These are phyloP conservation scores for Kluyveromyces marxianus DNA, from an alignment of 1,139 yeast genomes.

Conservation along the genomic window DNA sequence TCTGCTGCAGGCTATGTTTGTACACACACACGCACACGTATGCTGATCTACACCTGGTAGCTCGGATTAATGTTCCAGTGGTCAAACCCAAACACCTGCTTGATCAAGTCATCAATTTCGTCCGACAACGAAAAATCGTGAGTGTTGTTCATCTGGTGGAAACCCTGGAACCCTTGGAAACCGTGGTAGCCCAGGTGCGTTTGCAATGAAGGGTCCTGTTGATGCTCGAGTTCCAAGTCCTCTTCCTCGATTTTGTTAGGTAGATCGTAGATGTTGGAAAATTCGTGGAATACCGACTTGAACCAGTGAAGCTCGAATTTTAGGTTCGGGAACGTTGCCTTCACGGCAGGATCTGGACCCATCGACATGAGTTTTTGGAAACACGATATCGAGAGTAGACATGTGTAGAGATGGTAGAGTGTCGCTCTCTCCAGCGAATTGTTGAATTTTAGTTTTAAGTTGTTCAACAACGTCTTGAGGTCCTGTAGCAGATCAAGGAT, in stretches of 20 bases:
- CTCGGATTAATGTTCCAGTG: conserved; percentile 10
- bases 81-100: conserved; percentile 24
- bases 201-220: conserved; percentile 19
- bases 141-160: conserved; percentile 19
- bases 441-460: conserved; percentile 21
- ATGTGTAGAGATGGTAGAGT: conserved; percentile 29
- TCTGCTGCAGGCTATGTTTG: too few relatives aligned
- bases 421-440: conserved; percentile 20
- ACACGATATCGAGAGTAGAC: conserved; percentile 27
- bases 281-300: conserved; percentile 19
- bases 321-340: conserved; percentile 10
- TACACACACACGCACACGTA: too few relatives aligned
- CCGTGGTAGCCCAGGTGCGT: conserved; percentile 9
- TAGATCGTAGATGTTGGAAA: conserved; percentile 23
- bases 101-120: conserved; percentile 31
- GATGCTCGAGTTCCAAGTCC: conserved; percentile 19
- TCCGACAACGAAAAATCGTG: conserved; percentile 31
- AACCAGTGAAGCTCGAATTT: conserved; percentile 20
- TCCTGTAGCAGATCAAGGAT: conserved; percentile 26
- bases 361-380: conserved; percentile 18
- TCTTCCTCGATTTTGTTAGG: conserved; percentile 23
- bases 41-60: conserved; percentile 3
- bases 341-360: conserved; percentile 8
- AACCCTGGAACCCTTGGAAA: conserved; percentile 4
- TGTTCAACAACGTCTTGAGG: conserved; percentile 23